Evolutionary conservation across 768 basidiomycete genomes (phyloP), one percentile per base, ranked within the genome.

Genomic region (Ramaria rubella): DNA sequence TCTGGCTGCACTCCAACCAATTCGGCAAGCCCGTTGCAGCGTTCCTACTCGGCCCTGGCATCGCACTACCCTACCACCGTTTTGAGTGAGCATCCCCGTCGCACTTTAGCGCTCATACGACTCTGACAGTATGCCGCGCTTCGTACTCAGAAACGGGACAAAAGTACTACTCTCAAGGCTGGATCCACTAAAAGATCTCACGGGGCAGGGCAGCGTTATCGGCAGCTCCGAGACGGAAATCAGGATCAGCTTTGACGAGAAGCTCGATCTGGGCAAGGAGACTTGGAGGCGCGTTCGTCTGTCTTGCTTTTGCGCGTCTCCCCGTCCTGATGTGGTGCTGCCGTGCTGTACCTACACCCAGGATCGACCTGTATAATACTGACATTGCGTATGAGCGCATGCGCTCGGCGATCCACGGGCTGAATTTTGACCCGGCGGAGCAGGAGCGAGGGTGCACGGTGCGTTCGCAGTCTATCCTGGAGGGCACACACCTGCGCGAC

Each of bases 401-500:
- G 81, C 75, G 81, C 8, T 70, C 74, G 1, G 90, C 92, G 9
- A 76, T 94, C 23, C 62, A 68, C 79, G 83, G 0, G 64, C 64
- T 2, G 53, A 60, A 31, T 5, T 33, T 15, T 36, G 49, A 51
- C 31, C 49, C 49, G 2, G 30, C 11, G 19, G 30, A 67, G 61
- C 50, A 51, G 21, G 66, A 61, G 51, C 53, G 57, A 55, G 59
- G 19, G 5, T 64, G 55, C 27, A 62, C 52, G n/a, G 54, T 3
- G 59, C 55, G 5, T 57, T 60, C 27, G 34, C 77, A 89, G 62
- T 68, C 73, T 52, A 77, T 88, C 21, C 64, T 89, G 0, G 76
- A 79, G 42, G 92, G 91, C 0, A 92, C 90, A 2, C 71, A 77
- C 55, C 71, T 94, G 12, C 80, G 90, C 26, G 85, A 93, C 60